Evolutionary conservation across 345 rosid genomes (phyloP).

Genomic region (Brassica carinata): DNA sequence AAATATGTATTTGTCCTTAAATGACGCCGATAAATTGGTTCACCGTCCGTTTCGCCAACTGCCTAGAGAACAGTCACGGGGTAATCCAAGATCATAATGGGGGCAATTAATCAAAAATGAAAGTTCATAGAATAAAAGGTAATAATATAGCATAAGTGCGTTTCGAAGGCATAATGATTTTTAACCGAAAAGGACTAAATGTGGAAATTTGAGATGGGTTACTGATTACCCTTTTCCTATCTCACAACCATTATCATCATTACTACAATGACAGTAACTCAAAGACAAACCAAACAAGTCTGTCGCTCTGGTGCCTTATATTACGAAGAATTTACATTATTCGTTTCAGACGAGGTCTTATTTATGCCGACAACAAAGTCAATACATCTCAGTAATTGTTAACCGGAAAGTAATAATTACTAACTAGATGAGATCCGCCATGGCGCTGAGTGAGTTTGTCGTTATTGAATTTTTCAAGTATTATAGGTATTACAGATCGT

Average conservation of each 20-base stretch:
- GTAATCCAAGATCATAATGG: conserved; percentile 14
- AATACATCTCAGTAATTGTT: neutral
- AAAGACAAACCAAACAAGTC: no score
- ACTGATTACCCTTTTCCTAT: neutral
- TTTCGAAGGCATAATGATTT: conserved; percentile 24
- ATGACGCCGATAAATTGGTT: conserved; percentile 8
- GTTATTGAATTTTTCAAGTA: no score
- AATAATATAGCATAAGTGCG: conserved; percentile 18
- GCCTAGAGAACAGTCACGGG: conserved; percentile 4
- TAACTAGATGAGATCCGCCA: no score
- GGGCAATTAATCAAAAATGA: neutral
- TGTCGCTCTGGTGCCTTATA: neutral
- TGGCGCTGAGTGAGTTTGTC: no score
- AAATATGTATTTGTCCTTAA: neutral
- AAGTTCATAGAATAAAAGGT: neutral
- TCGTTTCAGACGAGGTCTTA: neutral
- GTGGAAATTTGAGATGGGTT: neutral
- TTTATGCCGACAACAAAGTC: conserved; percentile 27
- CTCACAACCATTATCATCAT: conserved; percentile 17
- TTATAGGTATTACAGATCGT: no score
- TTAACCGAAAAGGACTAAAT: neutral
- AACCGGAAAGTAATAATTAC: neutral
- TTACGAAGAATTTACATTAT: neutral
- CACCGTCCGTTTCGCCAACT: conserved; percentile 36
- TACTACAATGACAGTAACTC: conserved; percentile 19